Evolutionary conservation across 176 grass and related monocot species (phyloP), one percentile per base, ranked within the genome.

Genomic region (Carex kokanica): DNA sequence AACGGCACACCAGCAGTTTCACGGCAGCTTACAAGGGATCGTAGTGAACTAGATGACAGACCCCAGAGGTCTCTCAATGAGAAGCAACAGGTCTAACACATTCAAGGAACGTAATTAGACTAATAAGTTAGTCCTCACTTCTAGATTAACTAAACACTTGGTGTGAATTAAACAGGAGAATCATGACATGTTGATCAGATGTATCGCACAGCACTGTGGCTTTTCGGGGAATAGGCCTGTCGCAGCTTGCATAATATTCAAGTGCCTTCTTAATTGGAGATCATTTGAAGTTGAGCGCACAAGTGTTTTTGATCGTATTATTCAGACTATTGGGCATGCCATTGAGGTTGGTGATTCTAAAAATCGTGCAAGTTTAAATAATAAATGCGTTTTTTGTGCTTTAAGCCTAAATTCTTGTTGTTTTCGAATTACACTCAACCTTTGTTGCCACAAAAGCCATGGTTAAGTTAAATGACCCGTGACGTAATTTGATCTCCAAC

Each of bases 261-360:
- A 99, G 78, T 99, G 96, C 83, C 96, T 99, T 95, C 91, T 99
- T 55, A 92, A 95, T 80, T 99, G 96, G 96, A 87, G 96, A 86
- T 99, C 96, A 87, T 99, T 99, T 90, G 96, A 99, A 95, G 96
- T 99, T 81, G 96, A 99, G 81, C 77, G 96, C 24, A 99, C 96
- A 82, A 99, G 96, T 89, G 96, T 99, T 80, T 99, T 99, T 88
- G 92, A 99, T 88, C 96, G 93, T 86, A 99, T 99, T 79, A 95
- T 99, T 91, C 96, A 99, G 81, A 99, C 96, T 80, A 91, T 99
- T 74, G 96, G 96, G 63, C 96, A 99, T 86, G 96, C 96, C 29
- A 99, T 99, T 60, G 96, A 99, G 96, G 96, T 99, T 87, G 60
- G 56, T 91, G 74, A 85, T n/a, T 36, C n/a, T 61, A 36, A 61